Percentiles rank a stretch among this genome's conserved stretches.
These are phyloP conservation scores for Quercus alba DNA, from an alignment of 306 rosid species.

Conservation along the genomic window DNA sequence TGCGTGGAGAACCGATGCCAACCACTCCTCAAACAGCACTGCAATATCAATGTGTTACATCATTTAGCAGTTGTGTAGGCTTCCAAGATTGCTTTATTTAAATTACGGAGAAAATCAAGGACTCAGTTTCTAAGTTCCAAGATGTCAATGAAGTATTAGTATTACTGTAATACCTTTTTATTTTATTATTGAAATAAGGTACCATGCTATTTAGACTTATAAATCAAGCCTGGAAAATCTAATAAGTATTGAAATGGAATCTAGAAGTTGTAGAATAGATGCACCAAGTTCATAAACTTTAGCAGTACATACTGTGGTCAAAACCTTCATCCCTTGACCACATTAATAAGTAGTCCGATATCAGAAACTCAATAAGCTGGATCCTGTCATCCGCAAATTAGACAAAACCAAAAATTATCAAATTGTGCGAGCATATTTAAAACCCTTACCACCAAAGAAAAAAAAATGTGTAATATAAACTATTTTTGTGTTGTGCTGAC, in stretches of 20 bases:
- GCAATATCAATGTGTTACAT: conserved; percentile 18
- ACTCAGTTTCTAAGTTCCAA: background rate
- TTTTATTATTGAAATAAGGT: background rate
- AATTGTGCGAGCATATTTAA: background rate
- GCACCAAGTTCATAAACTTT: background rate
- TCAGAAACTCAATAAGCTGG: conserved; percentile 80
- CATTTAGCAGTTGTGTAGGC: conserved; percentile 16
- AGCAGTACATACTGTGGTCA: conserved; percentile 46
- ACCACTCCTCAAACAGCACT: conserved; percentile 86
- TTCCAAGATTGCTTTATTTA: background rate
- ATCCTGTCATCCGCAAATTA: conserved; percentile 54
- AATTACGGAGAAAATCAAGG: background rate
- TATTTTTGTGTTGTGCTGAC: background rate
- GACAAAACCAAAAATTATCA: background rate
- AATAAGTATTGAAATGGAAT: background rate
- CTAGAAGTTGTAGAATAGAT: conserved; percentile 1
- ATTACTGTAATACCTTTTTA: background rate
- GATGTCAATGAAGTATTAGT: background rate
- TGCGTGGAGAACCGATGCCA: conserved; percentile 64
- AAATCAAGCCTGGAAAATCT: background rate
- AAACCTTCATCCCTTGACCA: conserved; percentile 75
- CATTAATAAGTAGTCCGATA: conserved; percentile 56
- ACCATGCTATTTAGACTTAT: background rate
- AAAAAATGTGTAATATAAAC: background rate
- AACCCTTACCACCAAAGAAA: background rate